A percentile compares a stretch with the other conserved stretches of the same genome.
These are phyloP conservation scores for Paracoccidioides brasiliensis DNA, from an alignment of 2,329 filamentous ascomycete species.

Conservation along the genomic window DNA sequence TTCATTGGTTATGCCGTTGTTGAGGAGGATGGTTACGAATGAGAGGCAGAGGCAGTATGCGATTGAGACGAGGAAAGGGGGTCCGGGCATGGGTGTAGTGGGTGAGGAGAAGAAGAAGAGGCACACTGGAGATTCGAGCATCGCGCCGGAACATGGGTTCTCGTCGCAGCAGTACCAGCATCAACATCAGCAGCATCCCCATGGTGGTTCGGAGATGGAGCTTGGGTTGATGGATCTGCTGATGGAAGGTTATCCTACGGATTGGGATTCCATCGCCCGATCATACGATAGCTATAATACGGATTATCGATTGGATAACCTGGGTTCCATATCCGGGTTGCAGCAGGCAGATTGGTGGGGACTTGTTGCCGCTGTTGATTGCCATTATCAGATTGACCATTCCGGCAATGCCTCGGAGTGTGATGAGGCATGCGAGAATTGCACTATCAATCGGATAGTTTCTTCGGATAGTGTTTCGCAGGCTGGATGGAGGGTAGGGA, in stretches of 20 bases:
- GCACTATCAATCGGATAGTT: slow-evolving; percentile 25
- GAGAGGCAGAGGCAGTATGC: slow-evolving; percentile 46
- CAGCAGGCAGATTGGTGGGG: slow-evolving; percentile 31
- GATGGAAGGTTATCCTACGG: slow-evolving; percentile 25
- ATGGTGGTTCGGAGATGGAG: slow-evolving; percentile 13
- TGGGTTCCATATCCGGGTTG: slow-evolving; percentile 30
- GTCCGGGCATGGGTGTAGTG: slow-evolving; percentile 5
- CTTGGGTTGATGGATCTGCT: slow-evolving; percentile 25
- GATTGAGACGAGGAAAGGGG: slow-evolving; percentile 41
- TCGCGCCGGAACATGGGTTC: slow-evolving; percentile 14
- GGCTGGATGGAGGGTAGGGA: slow-evolving; percentile 27
- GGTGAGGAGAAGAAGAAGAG: slow-evolving; percentile 26
- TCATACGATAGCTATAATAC: slow-evolving; percentile 29
- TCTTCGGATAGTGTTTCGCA: slow-evolving; percentile 20
- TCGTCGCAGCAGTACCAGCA: slow-evolving; percentile 12
- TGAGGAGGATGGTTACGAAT: slow-evolving; percentile 47
- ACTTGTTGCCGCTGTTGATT: slow-evolving; percentile 32
- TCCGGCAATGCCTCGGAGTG: slow-evolving; percentile 22
- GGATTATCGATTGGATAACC: slow-evolving; percentile 27
- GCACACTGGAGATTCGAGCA: slow-evolving; percentile 5
- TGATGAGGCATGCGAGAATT: slow-evolving; percentile 20
- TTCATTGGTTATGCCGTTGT: slow-evolving; percentile 42
- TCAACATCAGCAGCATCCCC: not conserved
- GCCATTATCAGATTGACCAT: slow-evolving; percentile 30
- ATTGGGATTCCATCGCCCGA: slow-evolving; percentile 26